Evolutionary conservation across 257 asterid genomes (phyloP).

Genomic region (Ligustrum vulgare): DNA sequence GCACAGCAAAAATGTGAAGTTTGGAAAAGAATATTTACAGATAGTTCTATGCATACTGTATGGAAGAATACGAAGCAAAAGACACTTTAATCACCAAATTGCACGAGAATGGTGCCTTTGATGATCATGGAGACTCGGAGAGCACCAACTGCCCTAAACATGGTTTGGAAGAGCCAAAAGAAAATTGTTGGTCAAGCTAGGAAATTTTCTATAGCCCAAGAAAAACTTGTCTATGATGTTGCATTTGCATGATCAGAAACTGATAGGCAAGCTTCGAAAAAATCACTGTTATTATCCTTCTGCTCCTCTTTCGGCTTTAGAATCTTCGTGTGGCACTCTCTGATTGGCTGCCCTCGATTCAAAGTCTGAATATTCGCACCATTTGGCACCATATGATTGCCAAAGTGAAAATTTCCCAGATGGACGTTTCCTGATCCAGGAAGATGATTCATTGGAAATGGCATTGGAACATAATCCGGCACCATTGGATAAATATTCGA

Average conservation of each 20-base stretch:
- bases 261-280: slow-evolving; percentile 33
- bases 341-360: slow-evolving; percentile 23
- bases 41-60: neutral
- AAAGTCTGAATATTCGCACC: slow-evolving; percentile 21
- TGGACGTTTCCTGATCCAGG: slow-evolving; percentile 24
- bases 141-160: neutral
- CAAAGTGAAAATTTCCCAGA: slow-evolving; percentile 28
- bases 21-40: slow-evolving; percentile 9
- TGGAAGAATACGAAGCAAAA: neutral
- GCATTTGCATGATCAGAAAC: slow-evolving; percentile 34
- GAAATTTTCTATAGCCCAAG: slow-evolving; percentile 21
- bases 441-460: slow-evolving; percentile 27
- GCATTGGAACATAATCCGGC: slow-evolving; percentile 34
- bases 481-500: slow-evolving; percentile 27
- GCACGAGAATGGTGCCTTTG: neutral
- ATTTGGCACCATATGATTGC: slow-evolving; percentile 20
- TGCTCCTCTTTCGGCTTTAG: slow-evolving; percentile 58
- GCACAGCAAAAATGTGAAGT: neutral
- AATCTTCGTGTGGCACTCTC: slow-evolving; percentile 30
- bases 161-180: neutral
- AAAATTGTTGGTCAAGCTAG: slow-evolving; percentile 13
- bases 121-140: neutral
- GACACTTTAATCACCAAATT: neutral
- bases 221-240: slow-evolving; percentile 29
- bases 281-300: slow-evolving; percentile 31